Evolutionary conservation across 805 yeast genomes (phyloP).

Genomic region (Ogataea kodamae): DNA sequence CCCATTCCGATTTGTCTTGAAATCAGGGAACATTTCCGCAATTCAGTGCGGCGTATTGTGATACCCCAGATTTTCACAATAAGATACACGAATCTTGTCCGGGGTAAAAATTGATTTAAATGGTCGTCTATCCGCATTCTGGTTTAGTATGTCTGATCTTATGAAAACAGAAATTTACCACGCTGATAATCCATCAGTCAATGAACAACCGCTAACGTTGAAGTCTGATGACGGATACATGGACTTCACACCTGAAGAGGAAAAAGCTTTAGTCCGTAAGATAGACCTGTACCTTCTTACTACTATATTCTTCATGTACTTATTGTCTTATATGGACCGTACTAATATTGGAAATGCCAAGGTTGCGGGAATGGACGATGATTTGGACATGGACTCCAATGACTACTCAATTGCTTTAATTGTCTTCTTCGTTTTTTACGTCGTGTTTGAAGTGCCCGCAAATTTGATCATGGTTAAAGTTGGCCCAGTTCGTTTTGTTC

Average conservation of each 20-base stretch:
- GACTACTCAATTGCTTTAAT: constrained; percentile 43
- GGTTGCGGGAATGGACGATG: constrained; percentile 13
- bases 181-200: constrained; percentile 6
- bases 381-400: constrained; percentile 6
- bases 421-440: constrained; percentile 39
- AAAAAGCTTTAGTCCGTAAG: constrained; percentile 13
- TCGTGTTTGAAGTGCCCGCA: constrained; percentile 40
- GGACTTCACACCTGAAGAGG: constrained; percentile 21
- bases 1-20: too few species aligned
- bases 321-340: constrained; percentile 48
- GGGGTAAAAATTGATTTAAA: too few species aligned
- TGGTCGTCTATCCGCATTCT: too few species aligned
- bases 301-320: constrained; percentile 33
- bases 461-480: constrained; percentile 32
- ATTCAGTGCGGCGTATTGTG: neutral
- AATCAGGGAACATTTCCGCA: constrained; percentile 6
- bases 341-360: constrained; percentile 43
- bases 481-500: constrained; percentile 38
- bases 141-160: too few species aligned
- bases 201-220: constrained; percentile 2
- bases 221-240: constrained; percentile 7
- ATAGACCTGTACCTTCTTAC: constrained; percentile 17
- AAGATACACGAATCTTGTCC: too few species aligned
- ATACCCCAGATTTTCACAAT: constrained; percentile 4
- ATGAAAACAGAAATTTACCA: constrained; percentile 5